These are phyloP conservation scores for Croton laevigatus DNA, from an alignment of 441 rosid species.

Conservation along the genomic window DNA sequence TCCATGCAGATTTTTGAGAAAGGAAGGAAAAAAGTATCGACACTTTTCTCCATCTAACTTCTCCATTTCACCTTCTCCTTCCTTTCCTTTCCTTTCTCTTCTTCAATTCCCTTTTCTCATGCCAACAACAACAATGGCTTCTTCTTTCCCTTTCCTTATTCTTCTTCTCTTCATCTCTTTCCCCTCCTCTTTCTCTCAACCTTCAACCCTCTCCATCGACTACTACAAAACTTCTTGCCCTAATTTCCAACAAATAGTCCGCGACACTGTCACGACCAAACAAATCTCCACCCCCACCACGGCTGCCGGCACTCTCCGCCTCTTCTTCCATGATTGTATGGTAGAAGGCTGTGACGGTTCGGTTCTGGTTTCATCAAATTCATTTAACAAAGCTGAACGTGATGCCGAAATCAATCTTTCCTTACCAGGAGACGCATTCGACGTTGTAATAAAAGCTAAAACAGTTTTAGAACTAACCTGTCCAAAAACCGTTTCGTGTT, in stretches of 20 bases:
- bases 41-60: neutral
- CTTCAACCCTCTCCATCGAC: slow-evolving; percentile 36
- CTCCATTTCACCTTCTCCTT: neutral
- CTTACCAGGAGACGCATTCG: slow-evolving; percentile 78
- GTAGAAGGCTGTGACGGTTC: slow-evolving; percentile 80
- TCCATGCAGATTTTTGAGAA: neutral
- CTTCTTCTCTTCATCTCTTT: slow-evolving; percentile 13
- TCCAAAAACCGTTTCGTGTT: slow-evolving; percentile 58
- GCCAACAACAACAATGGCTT: slow-evolving; percentile 18
- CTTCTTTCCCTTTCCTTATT: neutral
- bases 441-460: slow-evolving; percentile 48
- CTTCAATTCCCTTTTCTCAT: neutral
- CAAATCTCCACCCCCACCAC: slow-evolving; percentile 60
- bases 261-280: slow-evolving; percentile 39
- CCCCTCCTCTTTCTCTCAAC: slow-evolving; percentile 7
- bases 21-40: neutral
- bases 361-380: slow-evolving; percentile 50
- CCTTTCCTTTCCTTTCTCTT: neutral
- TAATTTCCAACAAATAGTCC: slow-evolving; percentile 40
- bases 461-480: slow-evolving; percentile 65
- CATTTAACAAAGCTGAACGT: slow-evolving; percentile 60
- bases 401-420: slow-evolving; percentile 52
- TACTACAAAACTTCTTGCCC: slow-evolving; percentile 68
- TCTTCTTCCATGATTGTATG: slow-evolving; percentile 77
- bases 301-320: slow-evolving; percentile 65